Conservation (phyloP, 805 yeast species). For the Saccharomycopsis fermentans region DNA sequence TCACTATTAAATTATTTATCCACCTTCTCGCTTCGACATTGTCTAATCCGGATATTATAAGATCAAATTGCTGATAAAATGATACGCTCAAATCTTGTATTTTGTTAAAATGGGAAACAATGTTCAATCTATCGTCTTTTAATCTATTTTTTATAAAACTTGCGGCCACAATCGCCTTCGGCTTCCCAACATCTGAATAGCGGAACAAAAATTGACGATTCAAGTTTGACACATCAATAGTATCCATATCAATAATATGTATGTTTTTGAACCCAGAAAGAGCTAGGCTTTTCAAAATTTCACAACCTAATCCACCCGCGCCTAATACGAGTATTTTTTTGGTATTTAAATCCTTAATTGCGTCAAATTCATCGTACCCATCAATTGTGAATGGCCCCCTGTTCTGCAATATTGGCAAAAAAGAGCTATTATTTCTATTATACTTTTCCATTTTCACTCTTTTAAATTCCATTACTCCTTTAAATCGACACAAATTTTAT, state of each 20-base stretch:
- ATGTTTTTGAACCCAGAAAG: conserved; percentile 56
- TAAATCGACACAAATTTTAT: too few relatives aligned
- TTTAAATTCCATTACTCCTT: neutral
- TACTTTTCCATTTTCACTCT: conserved; percentile 4
- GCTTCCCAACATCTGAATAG: conserved; percentile 46
- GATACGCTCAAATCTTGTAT: conserved; percentile 53
- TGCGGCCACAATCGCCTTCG: conserved; percentile 62
- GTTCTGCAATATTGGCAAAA: neutral
- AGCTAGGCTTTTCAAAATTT: conserved; percentile 62
- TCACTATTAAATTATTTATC: conserved; percentile 64
- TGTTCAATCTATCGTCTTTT: conserved; percentile 27
- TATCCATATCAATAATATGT: conserved; percentile 74
- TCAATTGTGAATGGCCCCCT: conserved; percentile 14
- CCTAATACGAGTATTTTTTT: conserved; percentile 45
- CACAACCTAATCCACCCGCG: conserved; percentile 82
- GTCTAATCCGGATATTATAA: conserved; percentile 82
- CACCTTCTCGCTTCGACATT: conserved; percentile 84
- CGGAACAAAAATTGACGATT: conserved; percentile 71
- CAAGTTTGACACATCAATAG: conserved; percentile 65
- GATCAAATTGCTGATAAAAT: conserved; percentile 57
- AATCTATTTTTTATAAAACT: conserved; percentile 40
- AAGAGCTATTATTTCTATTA: conserved; percentile 2
- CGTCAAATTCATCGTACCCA: neutral
- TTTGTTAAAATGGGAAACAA: conserved; percentile 52
- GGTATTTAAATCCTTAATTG: neutral